Base-by-base conservation (phyloP, 2,329 filamentous ascomycete genomes). In the Fusarium protoensiforme region DNA sequence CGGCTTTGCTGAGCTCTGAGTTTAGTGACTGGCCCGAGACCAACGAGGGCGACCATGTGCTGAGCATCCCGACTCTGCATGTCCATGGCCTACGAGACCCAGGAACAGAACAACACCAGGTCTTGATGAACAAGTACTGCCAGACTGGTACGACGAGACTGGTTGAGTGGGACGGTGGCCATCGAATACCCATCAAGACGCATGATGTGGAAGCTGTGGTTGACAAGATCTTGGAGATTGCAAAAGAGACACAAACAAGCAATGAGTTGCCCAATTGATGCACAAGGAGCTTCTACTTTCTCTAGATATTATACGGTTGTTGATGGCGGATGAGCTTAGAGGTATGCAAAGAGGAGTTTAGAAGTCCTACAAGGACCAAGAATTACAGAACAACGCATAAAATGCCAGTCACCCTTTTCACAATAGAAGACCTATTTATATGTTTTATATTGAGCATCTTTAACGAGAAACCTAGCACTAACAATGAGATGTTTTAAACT, bases 131-230 rank as follows among this genome's bases (percentile, higher is more conserved):
- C 10, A 81, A 88, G 60, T 94, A 92, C 79, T 93, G 90, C 78
- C 85, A 89, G 58, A 78, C 83, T 11, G 86, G 84, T 0, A 89
- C 83, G 4, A 83, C 87, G 7, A 85, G 81, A 41, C 69, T 94
- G 53, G 80, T 95, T 1, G 91, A 94, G 80, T 95, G 93, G 93
- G 88, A 93, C 65, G 93, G 92, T 0, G 87, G 86, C 1, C 93
- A 96, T 79, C 84, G 93, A 7, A 84, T 96, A 57, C 92, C 93
- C 2, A 87, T 95, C 67, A 93, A 92, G 84, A 84, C 83, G 24
- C 83, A 81, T 33, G 93, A 95, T 80, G 92, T 95, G 4, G 84
- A 88, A n/a, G 67, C 69, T 20, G 74, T 83, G 4, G 67, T 73
- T 20, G 61, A 54, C 1, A 59, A 73, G 16, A 81, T 83, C 3